Evolutionary conservation across 1,284 basidiomycete species (phyloP).

Genomic region (Butyriboletus regius): DNA sequence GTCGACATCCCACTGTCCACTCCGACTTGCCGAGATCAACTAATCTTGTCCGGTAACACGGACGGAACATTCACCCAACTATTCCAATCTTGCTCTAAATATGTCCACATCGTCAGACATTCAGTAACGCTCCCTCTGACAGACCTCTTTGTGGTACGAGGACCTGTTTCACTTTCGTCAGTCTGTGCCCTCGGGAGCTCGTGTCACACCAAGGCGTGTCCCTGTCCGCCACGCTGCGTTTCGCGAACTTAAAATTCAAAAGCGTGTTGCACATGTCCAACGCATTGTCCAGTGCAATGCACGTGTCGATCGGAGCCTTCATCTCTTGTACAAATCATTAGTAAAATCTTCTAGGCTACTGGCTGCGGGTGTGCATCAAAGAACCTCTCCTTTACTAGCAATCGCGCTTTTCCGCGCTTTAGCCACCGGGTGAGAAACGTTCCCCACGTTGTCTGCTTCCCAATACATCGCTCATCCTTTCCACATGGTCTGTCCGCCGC

Average conservation of each 20-base stretch:
- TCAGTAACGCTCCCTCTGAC: background rate
- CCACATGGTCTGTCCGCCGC: background rate
- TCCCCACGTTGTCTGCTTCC: conserved; percentile 1
- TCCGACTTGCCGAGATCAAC: conserved; percentile 8
- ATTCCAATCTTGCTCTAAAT: background rate
- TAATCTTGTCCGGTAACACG: background rate
- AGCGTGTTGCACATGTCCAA: background rate
- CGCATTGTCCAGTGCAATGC: background rate
- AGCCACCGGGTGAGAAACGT: background rate
- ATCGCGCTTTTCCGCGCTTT: background rate
- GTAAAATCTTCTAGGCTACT: background rate
- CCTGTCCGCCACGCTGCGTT: conserved; percentile 5
- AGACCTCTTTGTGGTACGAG: conserved; percentile 5
- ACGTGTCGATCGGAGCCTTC: conserved; percentile 15
- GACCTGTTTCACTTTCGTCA: background rate
- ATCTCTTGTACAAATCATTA: no score
- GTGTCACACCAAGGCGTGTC: conserved; percentile 4
- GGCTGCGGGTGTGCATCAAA: conserved; percentile 7
- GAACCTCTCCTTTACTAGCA: background rate
- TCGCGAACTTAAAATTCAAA: background rate
- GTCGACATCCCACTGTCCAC: background rate
- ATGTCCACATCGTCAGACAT: background rate
- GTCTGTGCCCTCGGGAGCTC: background rate
- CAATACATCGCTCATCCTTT: background rate
- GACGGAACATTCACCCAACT: background rate